Base-by-base conservation (phyloP, 306 rosid species). In the Trifolium fragiferum region DNA sequence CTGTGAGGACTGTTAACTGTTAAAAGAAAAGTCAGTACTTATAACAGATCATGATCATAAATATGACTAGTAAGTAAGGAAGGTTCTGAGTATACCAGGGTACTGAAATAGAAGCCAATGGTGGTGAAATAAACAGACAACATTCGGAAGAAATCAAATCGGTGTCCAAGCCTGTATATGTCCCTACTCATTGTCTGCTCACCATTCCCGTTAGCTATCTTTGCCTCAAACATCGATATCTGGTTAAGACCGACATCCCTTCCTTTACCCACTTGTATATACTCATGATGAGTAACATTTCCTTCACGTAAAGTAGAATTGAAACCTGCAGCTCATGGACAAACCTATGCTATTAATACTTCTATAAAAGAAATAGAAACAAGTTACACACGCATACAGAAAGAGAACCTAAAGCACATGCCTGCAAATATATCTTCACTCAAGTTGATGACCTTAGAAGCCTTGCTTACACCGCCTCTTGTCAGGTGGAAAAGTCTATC, bases 381-480 rank as follows among this genome's bases (percentile, higher is more conserved):
- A 54, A 44, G 65, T 21, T 55, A 53, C 33, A 18, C 41, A 15
- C 65, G 75, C 14, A 53, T 47, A 55, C 43, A 66, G 43, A 66
- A 76, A n/a, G 66, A 67, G 49, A 76, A 66, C 32, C 61, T 72
- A 61, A 16, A 72, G 25, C 35, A 78, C 88, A 63, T 88, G 73
- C 98, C 98, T 86, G 97, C 98, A 88, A 94, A 94, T 90, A 94
- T 94, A 89, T 94, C 98, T 78, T 94, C 98, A 69, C 98, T 94
- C 79, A 94, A 85, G 83, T 94, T 94, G 87, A 91, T 81, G 74
- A 90, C 90, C 86, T 84, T 84, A 41, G 98, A 94, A 82, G 98
- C 97, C 86, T 94, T 94, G 91, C 98, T 94, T 54, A 94, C 80
- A 55, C 98, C 98, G 37, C 98, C 98, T 91, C 98, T 90, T 68